Evolutionary conservation across 768 basidiomycete genomes (phyloP), one percentile per base, ranked within the genome.

Genomic region (Russula sp.): DNA sequence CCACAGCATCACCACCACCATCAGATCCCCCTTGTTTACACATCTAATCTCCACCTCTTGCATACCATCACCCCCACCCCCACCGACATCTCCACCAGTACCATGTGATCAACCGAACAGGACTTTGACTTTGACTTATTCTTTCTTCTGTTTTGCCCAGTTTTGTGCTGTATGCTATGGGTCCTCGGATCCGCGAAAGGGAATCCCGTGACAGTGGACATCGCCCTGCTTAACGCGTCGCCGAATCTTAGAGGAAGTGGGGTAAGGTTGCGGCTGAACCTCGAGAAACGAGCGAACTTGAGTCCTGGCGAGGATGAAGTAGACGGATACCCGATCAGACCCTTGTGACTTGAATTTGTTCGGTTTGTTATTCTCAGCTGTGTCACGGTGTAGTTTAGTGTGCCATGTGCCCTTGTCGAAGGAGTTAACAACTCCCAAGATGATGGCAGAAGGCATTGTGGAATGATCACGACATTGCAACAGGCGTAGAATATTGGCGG

Each of bases 161-260:
- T 30, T 64, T 64, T n/a, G 57, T 59, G 32, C 16, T 53, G 42
- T 16, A 34, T 14, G 40, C 34, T 26, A 46, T 63, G 63, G 57
- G 63, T 7, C 24, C 42, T 13, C 18, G 34, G 32, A 42, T 26
- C 46, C 62, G 34, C 11, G 49, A 59, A 20, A 44, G 32, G 34
- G 42, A 34, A 48, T 18, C 3, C 24, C 42, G 40, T 42, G 18
- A 63, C 49, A 63, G n/a, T 11, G 22, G 20, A 24, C 51, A 32
- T 44, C 10, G 44, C 2, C 44, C 26, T 14, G 34, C 26, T 18
- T 63, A 42, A 63, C 50, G 18, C 28, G 30, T 30, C 18, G 24
- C 16, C 34, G 48, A 49, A 38, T 24, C 48, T 24, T 49, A 9
- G 36, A 24, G 20, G 36, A 36, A 38, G 8, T 42, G 2, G 32